Conservation (phyloP, 768 basidiomycete species). For the Agaricus blazei region DNA sequence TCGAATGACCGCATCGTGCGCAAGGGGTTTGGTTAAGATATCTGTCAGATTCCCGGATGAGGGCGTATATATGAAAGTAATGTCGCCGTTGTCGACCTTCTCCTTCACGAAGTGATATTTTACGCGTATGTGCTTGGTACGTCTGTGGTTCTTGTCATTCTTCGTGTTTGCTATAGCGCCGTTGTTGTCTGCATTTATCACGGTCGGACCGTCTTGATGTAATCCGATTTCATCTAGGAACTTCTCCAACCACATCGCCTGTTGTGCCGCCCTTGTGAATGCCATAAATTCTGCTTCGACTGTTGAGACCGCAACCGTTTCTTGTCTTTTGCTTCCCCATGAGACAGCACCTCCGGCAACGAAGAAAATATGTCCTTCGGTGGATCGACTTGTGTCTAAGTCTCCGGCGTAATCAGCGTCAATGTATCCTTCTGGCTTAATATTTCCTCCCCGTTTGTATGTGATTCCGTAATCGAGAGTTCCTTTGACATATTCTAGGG, state of each 20-base stretch:
- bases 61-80: too few relatives aligned
- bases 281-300: slow-evolving; percentile 17
- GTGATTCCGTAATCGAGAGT: not conserved
- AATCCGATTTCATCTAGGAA: slow-evolving; percentile 5
- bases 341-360: slow-evolving; percentile 19
- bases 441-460: not conserved
- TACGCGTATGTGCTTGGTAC: slow-evolving; percentile 34
- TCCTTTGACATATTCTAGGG: not conserved
- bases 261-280: not conserved
- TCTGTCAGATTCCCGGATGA: too few relatives aligned
- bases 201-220: slow-evolving; percentile 6
- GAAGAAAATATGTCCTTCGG: slow-evolving; percentile 22
- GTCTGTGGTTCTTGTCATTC: slow-evolving; percentile 18
- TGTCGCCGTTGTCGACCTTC: too few relatives aligned
- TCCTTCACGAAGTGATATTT: slow-evolving; percentile 24
- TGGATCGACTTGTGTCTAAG: slow-evolving; percentile 16
- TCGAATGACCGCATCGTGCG: too few relatives aligned
- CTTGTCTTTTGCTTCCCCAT: slow-evolving; percentile 24
- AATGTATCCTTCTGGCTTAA: slow-evolving; percentile 4
- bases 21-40: too few relatives aligned
- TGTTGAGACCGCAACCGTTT: slow-evolving; percentile 13
- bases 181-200: slow-evolving; percentile 20
- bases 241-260: slow-evolving; percentile 4
- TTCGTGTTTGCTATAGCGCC: slow-evolving; percentile 18
- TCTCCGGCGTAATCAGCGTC: slow-evolving; percentile 17